Percentiles rank a stretch among this genome's conserved stretches.
phyloP scores from a whole-genome alignment of 1,139 yeast genomes.

The Taiozyma sp. region DNA sequence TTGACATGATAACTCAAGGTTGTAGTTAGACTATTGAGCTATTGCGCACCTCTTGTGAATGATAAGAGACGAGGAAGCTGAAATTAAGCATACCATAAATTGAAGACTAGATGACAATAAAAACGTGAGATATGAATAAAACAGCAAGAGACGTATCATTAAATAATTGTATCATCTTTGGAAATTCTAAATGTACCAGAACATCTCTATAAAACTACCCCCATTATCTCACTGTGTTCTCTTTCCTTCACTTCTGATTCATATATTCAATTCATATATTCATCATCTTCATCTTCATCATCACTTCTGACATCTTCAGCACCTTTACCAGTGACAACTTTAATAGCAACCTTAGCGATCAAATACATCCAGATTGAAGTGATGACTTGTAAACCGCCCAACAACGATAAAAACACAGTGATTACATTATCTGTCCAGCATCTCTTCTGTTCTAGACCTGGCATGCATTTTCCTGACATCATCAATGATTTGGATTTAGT shows the following conservation, averaged over 20 bases:
- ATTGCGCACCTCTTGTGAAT: no score
- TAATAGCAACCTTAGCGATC: conserved; percentile 63
- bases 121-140: background rate
- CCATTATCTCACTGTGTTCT: background rate
- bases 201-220: background rate
- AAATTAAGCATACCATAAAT: background rate
- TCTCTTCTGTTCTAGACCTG: conserved; percentile 26
- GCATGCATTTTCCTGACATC: conserved; percentile 20
- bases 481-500: conserved; percentile 19
- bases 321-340: conserved; percentile 62
- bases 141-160: background rate
- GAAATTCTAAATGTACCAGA: background rate
- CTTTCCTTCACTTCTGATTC: background rate
- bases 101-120: background rate
- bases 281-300: conserved; percentile 45
- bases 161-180: background rate
- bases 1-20: no score
- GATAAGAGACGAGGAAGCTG: background rate
- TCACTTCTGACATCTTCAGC: conserved; percentile 86
- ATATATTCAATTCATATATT: no score
- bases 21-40: no score
- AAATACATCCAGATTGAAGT: conserved; percentile 71
- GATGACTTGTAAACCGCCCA: conserved; percentile 62
- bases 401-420: conserved; percentile 45
- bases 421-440: conserved; percentile 59